phyloP scores from a whole-genome alignment of 192 early-diverging fungal genomes.

The Entophlyctis luteolus region DNA sequence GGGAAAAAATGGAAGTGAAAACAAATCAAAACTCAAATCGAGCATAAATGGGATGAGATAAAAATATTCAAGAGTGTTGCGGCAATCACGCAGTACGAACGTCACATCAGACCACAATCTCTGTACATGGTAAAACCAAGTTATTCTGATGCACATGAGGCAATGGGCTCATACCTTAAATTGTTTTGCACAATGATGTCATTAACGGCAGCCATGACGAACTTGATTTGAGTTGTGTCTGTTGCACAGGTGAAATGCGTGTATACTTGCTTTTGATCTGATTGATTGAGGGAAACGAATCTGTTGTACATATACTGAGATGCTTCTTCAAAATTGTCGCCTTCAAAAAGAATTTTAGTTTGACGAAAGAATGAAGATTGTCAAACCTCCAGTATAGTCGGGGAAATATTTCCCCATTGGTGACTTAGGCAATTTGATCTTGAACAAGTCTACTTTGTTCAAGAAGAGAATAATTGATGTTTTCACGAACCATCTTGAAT shows the following conservation, averaged over 20 bases:
- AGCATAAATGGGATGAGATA: too few relatives aligned
- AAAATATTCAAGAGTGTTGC: too few relatives aligned
- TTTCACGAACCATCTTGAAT: conserved; percentile 92
- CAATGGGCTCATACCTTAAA: conserved; percentile 29
- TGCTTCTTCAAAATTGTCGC: conserved; percentile 47
- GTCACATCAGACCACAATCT: conserved; percentile 14
- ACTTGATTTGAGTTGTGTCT: conserved; percentile 57
- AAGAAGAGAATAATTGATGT: conserved; percentile 98
- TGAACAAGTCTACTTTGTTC: conserved; percentile 97
- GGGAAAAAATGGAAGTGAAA: too few relatives aligned
- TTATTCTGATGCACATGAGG: background rate
- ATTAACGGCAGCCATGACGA: conserved; percentile 58
- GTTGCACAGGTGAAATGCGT: conserved; percentile 63
- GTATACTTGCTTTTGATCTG: conserved; percentile 54
- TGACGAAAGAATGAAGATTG: background rate
- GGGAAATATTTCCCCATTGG: conserved; percentile 87
- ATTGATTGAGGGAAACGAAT: conserved; percentile 49
- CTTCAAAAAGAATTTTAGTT: conserved; percentile 17
- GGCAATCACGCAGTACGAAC: too few relatives aligned
- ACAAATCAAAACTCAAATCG: too few relatives aligned
- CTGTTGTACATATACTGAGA: conserved; percentile 46
- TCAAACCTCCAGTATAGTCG: conserved; percentile 62
- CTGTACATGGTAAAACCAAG: background rate
- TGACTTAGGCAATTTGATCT: conserved; percentile 77
- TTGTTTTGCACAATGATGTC: conserved; percentile 53